Percentiles rank a stretch among this genome's conserved stretches.
Conservation (phyloP, 148 eudicot genomes). For the Diospyros lotus region DNA sequence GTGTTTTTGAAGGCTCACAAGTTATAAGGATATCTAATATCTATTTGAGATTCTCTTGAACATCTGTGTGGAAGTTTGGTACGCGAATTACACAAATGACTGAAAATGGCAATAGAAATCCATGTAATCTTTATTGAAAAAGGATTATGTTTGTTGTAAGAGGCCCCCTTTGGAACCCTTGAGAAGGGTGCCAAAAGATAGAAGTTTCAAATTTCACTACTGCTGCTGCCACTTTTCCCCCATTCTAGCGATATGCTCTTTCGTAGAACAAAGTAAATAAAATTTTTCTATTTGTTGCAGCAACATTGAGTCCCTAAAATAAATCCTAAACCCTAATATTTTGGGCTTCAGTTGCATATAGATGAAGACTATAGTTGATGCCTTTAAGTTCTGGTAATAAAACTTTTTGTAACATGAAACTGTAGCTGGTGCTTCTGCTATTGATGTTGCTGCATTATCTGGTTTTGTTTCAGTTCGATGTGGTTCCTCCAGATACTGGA, state of each 20-base stretch:
- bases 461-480: slow-evolving; percentile 67
- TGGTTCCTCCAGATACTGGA: slow-evolving; percentile 82
- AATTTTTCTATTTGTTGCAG: too few relatives aligned
- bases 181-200: too few relatives aligned
- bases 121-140: background rate
- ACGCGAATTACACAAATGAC: background rate
- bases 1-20: background rate
- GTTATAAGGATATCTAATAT: background rate
- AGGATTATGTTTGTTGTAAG: too few relatives aligned
- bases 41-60: background rate
- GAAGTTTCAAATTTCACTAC: too few relatives aligned
- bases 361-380: background rate
- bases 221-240: too few relatives aligned
- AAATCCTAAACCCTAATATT: background rate
- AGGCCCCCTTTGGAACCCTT: too few relatives aligned
- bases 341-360: background rate
- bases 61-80: background rate
- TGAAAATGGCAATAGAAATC: background rate
- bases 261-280: too few relatives aligned
- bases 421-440: background rate
- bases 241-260: too few relatives aligned
- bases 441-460: slow-evolving; percentile 15
- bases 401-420: background rate
- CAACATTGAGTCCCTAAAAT: too few relatives aligned
- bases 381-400: background rate